Base-by-base conservation (phyloP, 495 filamentous ascomycete genomes). In the Daldinia bambusicola region DNA sequence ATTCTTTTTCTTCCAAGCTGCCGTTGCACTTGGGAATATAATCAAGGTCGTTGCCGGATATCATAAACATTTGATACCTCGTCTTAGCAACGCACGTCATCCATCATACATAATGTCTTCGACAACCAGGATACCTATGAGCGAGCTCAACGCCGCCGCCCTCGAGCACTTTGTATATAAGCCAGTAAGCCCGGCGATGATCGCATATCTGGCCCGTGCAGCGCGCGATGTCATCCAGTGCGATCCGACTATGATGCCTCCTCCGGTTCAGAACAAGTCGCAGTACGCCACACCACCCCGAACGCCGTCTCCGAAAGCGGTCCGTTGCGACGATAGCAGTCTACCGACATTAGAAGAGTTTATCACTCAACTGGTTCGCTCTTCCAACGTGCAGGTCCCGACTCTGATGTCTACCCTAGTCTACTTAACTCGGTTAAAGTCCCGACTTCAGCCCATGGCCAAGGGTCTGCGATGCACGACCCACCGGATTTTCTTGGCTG, bases 401-500 rank as follows among this genome's bases (percentile, higher is more conserved):
- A 99, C 95, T 16, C 88, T 99, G 67, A 98, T 98, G 96, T 93
- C 92, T 60, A 92, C 93, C 6, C 86, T 98, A 4, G 93, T 99
- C 76, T 99, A 98, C 83, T 90, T 99, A 52, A 87, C 85, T 72
- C 89, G 95, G 41, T 86, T 99, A 67, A 92, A 89, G 77, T 84
- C 89, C 59, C 89, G 93, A 40, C 87, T 99, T 6, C 95, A 95
- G 22, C 91, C 94, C 43, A 93, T 97, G 72, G 96, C 95, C 73
- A 98, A 98, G 84, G 95, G 95, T 71, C 92, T 98, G 84, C 91
- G 92, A 45, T 99, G 95, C 84, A 99, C 95, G 13, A 94, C 95
- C 48, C 95, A 99, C 76, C 91, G 95, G 66, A 99, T 99, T 91
- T 98, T 99, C 77, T 84, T 99, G 60, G 92, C 96, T 22, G 88